These are phyloP conservation scores for Tolypocladium album DNA, from an alignment of 2,329 filamentous ascomycete species.

Conservation along the genomic window DNA sequence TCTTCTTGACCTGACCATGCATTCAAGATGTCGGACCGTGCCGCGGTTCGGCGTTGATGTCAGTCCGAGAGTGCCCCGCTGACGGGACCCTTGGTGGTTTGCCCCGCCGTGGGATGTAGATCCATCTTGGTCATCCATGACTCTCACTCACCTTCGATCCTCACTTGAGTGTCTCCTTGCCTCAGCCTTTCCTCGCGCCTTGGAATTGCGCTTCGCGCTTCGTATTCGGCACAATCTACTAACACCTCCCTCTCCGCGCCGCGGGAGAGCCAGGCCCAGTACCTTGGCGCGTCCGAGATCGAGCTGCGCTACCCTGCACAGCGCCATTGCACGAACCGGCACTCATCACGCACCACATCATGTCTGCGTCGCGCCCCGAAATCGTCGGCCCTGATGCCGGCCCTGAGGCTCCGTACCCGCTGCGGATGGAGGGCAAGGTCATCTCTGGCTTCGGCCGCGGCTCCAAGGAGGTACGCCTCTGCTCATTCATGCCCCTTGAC, in stretches of 20 bases:
- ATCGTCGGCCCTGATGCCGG: constrained; percentile 65
- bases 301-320: not conserved
- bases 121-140: not conserved
- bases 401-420: constrained; percentile 69
- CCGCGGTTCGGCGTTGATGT: not conserved
- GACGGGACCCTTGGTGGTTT: not conserved
- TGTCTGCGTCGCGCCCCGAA: constrained; percentile 41
- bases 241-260: not conserved
- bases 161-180: not conserved
- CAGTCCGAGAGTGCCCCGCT: not conserved
- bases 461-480: constrained; percentile 66
- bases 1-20: not conserved
- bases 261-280: not conserved
- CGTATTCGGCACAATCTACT: not conserved
- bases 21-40: too few relatives aligned
- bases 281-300: not conserved
- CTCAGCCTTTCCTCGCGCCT: not conserved
- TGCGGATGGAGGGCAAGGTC: constrained; percentile 75
- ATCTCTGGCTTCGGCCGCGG: constrained; percentile 91
- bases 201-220: not conserved
- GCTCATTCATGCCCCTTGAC: not conserved
- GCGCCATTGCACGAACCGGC: not conserved
- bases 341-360: constrained; percentile 3
- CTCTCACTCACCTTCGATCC: not conserved
- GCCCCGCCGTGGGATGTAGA: not conserved